These are phyloP conservation scores for Yamadazyma blattariae DNA, from an alignment of 1,139 yeast species.

Conservation along the genomic window DNA sequence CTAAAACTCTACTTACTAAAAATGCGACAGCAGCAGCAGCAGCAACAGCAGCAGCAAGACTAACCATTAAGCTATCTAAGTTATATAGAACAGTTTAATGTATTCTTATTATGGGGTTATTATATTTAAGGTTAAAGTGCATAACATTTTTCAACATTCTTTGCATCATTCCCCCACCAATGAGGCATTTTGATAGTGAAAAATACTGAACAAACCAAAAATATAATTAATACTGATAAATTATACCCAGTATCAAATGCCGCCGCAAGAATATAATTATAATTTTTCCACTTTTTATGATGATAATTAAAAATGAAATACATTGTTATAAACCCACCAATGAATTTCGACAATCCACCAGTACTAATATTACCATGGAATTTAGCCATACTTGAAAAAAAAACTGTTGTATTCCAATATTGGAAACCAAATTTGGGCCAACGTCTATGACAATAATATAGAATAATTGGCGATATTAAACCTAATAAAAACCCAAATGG, in stretches of 20 bases:
- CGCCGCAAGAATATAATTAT: conserved; percentile 47
- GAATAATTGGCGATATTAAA: conserved; percentile 29
- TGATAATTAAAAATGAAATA: conserved; percentile 38
- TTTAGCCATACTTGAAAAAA: conserved; percentile 44
- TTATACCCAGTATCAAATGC: conserved; percentile 51
- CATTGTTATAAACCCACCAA: conserved; percentile 47
- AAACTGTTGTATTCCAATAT: conserved; percentile 47
- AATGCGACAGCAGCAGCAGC: not conserved
- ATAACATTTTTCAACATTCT: conserved; percentile 43
- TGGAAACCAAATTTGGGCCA: conserved; percentile 24
- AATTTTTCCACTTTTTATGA: conserved; percentile 36
- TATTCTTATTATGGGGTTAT: too few species aligned
- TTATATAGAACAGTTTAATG: too few species aligned
- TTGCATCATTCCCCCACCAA: conserved; percentile 50
- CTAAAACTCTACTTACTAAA: not conserved
- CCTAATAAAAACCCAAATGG: conserved; percentile 48
- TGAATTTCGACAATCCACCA: conserved; percentile 44
- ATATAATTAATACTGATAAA: conserved; percentile 34
- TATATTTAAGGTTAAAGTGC: too few species aligned
- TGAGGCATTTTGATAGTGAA: conserved; percentile 29
- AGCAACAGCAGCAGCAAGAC: too few species aligned
- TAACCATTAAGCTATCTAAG: too few species aligned
- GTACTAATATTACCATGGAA: conserved; percentile 53
- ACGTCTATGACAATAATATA: conserved; percentile 28
- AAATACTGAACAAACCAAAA: conserved; percentile 32